Evolutionary conservation across 805 yeast species (phyloP), one percentile per base, ranked within the genome.

Genomic region (Lipomyces kockii): DNA sequence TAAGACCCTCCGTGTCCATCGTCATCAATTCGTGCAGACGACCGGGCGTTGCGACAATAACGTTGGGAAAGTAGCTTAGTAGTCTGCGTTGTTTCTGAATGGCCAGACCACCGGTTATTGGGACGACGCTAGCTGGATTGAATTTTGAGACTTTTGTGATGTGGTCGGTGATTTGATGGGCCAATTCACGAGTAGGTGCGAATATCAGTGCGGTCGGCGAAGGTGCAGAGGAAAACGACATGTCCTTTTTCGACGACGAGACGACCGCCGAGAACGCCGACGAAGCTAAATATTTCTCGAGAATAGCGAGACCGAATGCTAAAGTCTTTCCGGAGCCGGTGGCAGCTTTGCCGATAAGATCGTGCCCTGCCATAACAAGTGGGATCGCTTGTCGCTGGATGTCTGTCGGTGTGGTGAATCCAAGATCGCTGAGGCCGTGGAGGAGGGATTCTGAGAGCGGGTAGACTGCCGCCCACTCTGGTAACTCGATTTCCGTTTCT

Each of bases 321-420:
- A 93, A 81, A 0, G 99, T 95, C 77, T 95, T 95, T 83, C 99
- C 99, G 0, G 97, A 91, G 77, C 99, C 99, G 0, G 99, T 95
- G 11, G 95, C 89, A 17, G 99, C 99, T 76, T 94, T 95, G 64
- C 99, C 99, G 71, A 95, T 87, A 3, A 95, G 85, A 78, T 95
- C 98, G 46, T 82, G 83, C 5, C 93, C 96, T 35, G 82, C 81
- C 14, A 91, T 66, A 1, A 94, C 91, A 34, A 83, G 74, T 1
- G 98, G 97, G 63, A 95, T 88, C 9, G 94, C 82, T 65, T 81
- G 80, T 67, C 82, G 83, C 78, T 95, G 99, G 75, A 95, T 92
- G 43, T 88, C 90, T 0, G 98, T 93, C 9, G 99, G 99, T 27
- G 80, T 78, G 0, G 71, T 74, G 77, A 89, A 95, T 0, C 84